A percentile compares a stretch with the other conserved stretches of the same genome.
phyloP scores from a whole-genome alignment of 2,329 filamentous ascomycete species.

The Cadophora luteo-olivacea region DNA sequence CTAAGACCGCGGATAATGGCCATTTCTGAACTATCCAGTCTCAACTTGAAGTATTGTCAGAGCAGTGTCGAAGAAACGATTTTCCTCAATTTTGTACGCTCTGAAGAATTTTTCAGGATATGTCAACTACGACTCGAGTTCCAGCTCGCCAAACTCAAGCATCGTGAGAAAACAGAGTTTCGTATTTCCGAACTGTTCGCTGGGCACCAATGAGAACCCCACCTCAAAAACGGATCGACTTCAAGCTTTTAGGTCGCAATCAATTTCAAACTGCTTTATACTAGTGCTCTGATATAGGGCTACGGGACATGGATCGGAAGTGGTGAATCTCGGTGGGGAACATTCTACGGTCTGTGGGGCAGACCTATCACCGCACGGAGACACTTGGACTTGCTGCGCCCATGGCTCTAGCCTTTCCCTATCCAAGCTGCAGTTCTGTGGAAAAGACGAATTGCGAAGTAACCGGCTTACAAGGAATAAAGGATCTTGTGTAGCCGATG shows the following conservation, averaged over 20 bases:
- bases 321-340: background rate
- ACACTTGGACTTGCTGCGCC: conserved; percentile 12
- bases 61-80: background rate
- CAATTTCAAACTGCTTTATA: conserved; percentile 8
- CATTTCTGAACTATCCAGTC: background rate
- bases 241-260: conserved; percentile 10
- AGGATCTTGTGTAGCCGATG: conserved; percentile 5
- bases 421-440: background rate
- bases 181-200: conserved; percentile 23
- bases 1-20: background rate
- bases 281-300: conserved; percentile 10
- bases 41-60: background rate
- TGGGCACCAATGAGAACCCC: conserved; percentile 19
- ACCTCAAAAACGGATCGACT: background rate
- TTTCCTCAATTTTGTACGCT: background rate
- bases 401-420: background rate
- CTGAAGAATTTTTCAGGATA: background rate
- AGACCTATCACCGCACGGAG: conserved; percentile 4
- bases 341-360: background rate
- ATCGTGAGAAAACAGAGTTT: conserved; percentile 12
- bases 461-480: background rate
- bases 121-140: conserved; percentile 1
- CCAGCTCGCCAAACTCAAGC: background rate
- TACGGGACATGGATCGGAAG: background rate
- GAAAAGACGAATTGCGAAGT: background rate